A percentile compares a stretch with the other conserved stretches of the same genome.
phyloP scores from a whole-genome alignment of 805 yeast species.

The Candida broadrunensis region DNA sequence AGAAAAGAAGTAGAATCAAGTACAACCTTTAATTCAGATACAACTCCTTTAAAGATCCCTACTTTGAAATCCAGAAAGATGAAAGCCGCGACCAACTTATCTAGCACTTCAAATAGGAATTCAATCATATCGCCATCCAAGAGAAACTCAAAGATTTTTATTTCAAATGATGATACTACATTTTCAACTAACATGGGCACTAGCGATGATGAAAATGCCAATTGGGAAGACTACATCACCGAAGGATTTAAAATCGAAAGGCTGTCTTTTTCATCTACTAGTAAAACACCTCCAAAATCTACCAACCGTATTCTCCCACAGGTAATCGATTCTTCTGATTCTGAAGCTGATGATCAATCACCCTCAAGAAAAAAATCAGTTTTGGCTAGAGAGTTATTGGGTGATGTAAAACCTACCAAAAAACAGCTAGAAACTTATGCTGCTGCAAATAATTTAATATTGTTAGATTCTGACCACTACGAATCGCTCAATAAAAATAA shows the following conservation, averaged over 20 bases:
- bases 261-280: background rate
- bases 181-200: slow-evolving; percentile 8
- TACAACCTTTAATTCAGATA: slow-evolving; percentile 4
- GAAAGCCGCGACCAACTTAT: background rate
- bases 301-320: background rate
- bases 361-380: slow-evolving; percentile 5
- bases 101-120: slow-evolving; percentile 16
- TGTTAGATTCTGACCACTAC: slow-evolving; percentile 29
- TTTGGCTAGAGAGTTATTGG: slow-evolving; percentile 15
- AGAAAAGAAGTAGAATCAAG: slow-evolving; percentile 28
- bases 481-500: slow-evolving; percentile 26
- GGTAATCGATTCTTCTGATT: slow-evolving; percentile 24
- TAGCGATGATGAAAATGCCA: slow-evolving; percentile 13
- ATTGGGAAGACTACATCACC: slow-evolving; percentile 41
- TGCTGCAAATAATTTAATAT: slow-evolving; percentile 25
- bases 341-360: slow-evolving; percentile 8
- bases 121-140: slow-evolving; percentile 33
- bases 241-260: slow-evolving; percentile 12
- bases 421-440: slow-evolving; percentile 33
- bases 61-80: slow-evolving; percentile 8
- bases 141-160: slow-evolving; percentile 29
- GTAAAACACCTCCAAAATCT: slow-evolving; percentile 6
- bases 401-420: slow-evolving; percentile 7
- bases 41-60: slow-evolving; percentile 10
- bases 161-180: slow-evolving; percentile 21